Percentiles rank a stretch among this genome's conserved stretches.
Conservation (phyloP, 2,329 filamentous ascomycete genomes). For the Fusarium sp. region DNA sequence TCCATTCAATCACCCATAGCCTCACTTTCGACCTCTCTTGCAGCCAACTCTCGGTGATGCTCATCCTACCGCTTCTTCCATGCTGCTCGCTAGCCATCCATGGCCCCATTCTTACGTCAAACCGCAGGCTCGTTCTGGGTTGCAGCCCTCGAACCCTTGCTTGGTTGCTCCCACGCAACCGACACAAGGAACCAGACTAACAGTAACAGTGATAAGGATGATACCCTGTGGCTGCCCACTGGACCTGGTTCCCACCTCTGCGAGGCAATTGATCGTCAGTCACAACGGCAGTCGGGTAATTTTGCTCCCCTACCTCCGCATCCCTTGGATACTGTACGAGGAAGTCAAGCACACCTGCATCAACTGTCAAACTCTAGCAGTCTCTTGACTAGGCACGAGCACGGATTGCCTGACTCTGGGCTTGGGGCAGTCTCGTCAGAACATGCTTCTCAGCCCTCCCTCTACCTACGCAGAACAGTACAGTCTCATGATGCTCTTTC, state of each 20-base stretch:
- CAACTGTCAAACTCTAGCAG: neutral
- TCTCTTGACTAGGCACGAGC: neutral
- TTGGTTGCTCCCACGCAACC: slow-evolving; percentile 2
- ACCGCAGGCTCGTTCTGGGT: neutral
- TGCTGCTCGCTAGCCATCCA: neutral
- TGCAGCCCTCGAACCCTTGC: slow-evolving; percentile 2
- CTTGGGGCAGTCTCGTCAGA: neutral
- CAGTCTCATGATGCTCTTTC: slow-evolving; percentile 19
- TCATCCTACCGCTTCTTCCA: neutral
- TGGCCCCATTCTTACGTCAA: slow-evolving; percentile 31
- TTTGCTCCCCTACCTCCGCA: neutral
- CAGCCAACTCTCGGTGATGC: neutral
- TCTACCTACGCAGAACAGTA: neutral
- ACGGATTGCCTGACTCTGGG: neutral
- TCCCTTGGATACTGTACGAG: neutral
- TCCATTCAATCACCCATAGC: neutral
- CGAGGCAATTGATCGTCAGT: slow-evolving; percentile 27
- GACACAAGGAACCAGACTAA: slow-evolving; percentile 1
- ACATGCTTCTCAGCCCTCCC: neutral
- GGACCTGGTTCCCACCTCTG: slow-evolving; percentile 2
- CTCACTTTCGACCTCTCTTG: neutral
- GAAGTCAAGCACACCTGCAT: neutral
- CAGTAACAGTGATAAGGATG: neutral
- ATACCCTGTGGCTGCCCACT: slow-evolving; percentile 5
- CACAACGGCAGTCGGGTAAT: slow-evolving; percentile 11